Evolutionary conservation across 495 filamentous ascomycete species (phyloP).

Genomic region (Neurospora intermedia): DNA sequence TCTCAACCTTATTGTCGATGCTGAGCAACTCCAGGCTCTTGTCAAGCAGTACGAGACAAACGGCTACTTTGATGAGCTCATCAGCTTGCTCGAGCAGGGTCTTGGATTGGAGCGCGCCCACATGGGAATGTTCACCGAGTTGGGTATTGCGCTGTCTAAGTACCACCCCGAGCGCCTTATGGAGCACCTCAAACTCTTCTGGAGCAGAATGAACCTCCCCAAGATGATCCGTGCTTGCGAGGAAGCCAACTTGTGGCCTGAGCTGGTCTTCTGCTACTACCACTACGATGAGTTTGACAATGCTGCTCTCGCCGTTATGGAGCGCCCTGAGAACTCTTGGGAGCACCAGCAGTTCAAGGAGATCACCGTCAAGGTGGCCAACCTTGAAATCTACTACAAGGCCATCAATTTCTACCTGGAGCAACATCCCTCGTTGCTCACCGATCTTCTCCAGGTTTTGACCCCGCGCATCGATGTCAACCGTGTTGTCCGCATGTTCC

Average conservation of each 20-base stretch:
- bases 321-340: conserved; percentile 96
- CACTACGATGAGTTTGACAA: conserved; percentile 99
- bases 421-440: conserved; percentile 89
- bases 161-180: conserved; percentile 94
- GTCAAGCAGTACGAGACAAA: conserved; percentile 95
- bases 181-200: conserved; percentile 99
- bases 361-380: conserved; percentile 94
- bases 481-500: conserved; percentile 95
- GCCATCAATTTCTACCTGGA: conserved; percentile 96
- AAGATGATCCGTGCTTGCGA: conserved; percentile 95
- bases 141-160: conserved; percentile 91
- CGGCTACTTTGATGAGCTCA: conserved; percentile 98
- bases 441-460: conserved; percentile 85
- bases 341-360: conserved; percentile 99
- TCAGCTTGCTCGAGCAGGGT: conserved; percentile 86
- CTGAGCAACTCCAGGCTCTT: conserved; percentile 86
- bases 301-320: conserved; percentile 97
- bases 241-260: conserved; percentile 93
- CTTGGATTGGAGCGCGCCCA: conserved; percentile 78
- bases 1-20: conserved; percentile 96
- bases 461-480: conserved; percentile 95
- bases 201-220: conserved; percentile 95
- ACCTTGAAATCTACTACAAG: conserved; percentile 98
- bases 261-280: conserved; percentile 96
- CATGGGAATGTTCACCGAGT: conserved; percentile 91